phyloP scores from a whole-genome alignment of 495 filamentous ascomycete genomes.

The Penicillium silybi region DNA sequence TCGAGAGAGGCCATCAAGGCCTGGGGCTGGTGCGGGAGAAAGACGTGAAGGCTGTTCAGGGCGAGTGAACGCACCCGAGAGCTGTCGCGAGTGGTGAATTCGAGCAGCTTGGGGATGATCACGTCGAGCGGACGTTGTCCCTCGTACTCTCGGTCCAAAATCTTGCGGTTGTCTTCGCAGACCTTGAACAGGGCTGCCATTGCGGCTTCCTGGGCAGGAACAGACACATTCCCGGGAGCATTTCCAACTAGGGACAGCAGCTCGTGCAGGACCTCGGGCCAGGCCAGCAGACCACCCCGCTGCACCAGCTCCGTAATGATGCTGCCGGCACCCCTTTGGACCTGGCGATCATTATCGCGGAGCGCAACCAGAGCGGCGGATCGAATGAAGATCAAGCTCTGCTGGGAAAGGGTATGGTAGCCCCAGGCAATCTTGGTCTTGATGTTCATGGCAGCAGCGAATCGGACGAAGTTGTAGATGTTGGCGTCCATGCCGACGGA shows the following conservation, averaged over 20 bases:
- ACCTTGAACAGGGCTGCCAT: conserved; percentile 92
- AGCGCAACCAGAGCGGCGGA: conserved; percentile 73
- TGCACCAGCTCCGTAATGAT: conserved; percentile 93
- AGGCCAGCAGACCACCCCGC: conserved; percentile 79
- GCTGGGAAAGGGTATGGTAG: conserved; percentile 66
- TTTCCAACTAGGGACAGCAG: conserved; percentile 74
- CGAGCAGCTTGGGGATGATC: conserved; percentile 85
- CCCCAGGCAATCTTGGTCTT: conserved; percentile 83
- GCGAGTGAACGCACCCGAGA: conserved; percentile 74
- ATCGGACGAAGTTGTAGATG: conserved; percentile 72
- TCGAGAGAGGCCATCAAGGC: conserved; percentile 74
- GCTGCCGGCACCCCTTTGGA: conserved; percentile 84
- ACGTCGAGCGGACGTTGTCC: conserved; percentile 82
- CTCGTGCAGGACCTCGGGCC: conserved; percentile 85
- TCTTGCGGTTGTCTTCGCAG: conserved; percentile 90
- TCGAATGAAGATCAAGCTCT: conserved; percentile 69
- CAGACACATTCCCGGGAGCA: conserved; percentile 58
- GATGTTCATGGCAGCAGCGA: conserved; percentile 85
- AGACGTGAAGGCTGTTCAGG: conserved; percentile 82
- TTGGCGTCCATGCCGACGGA: conserved; percentile 50
- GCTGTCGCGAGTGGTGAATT: conserved; percentile 71
- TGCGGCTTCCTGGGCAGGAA: conserved; percentile 81
- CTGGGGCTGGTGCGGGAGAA: conserved; percentile 76
- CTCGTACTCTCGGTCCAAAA: conserved; percentile 79
- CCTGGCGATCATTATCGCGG: conserved; percentile 75